Percentiles rank a stretch among this genome's conserved stretches.
Conservation (phyloP, 768 basidiomycete species). For the Plicaturopsis crispa region DNA sequence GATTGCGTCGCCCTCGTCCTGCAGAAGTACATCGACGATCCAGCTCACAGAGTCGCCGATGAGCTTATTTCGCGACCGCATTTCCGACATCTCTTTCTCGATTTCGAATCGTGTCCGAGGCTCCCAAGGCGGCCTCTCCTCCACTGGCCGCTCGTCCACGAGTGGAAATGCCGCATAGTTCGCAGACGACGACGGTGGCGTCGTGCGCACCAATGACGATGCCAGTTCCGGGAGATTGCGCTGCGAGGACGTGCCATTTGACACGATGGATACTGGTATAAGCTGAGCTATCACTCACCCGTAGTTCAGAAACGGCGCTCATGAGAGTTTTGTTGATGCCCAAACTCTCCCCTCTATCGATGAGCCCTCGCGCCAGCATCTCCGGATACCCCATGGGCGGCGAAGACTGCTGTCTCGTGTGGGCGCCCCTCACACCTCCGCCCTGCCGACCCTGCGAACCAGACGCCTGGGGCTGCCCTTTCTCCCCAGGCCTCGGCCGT, state of each 20-base stretch:
- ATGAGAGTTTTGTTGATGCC: constrained; percentile 81
- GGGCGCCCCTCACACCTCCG: constrained; percentile 14
- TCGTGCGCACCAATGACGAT: constrained; percentile 54
- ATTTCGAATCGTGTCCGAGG: constrained; percentile 63
- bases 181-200: constrained; percentile 29
- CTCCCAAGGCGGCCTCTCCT: constrained; percentile 65
- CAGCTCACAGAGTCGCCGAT: constrained; percentile 67
- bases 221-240: constrained; percentile 84
- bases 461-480: constrained; percentile 16
- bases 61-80: constrained; percentile 50
- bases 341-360: constrained; percentile 71
- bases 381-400: constrained; percentile 57
- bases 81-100: constrained; percentile 49
- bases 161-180: constrained; percentile 52
- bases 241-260: constrained; percentile 28
- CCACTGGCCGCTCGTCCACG: constrained; percentile 45
- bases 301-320: constrained; percentile 72
- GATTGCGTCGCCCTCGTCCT: constrained; percentile 38
- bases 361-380: constrained; percentile 59
- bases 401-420: constrained; percentile 33
- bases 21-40: constrained; percentile 66
- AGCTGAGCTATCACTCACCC: constrained; percentile 42
- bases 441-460: constrained; percentile 12
- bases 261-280: constrained; percentile 2
- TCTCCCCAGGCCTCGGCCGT: constrained; percentile 23